These are phyloP conservation scores for Gomphus bonarii DNA, from an alignment of 1,284 basidiomycete genomes.

Conservation along the genomic window DNA sequence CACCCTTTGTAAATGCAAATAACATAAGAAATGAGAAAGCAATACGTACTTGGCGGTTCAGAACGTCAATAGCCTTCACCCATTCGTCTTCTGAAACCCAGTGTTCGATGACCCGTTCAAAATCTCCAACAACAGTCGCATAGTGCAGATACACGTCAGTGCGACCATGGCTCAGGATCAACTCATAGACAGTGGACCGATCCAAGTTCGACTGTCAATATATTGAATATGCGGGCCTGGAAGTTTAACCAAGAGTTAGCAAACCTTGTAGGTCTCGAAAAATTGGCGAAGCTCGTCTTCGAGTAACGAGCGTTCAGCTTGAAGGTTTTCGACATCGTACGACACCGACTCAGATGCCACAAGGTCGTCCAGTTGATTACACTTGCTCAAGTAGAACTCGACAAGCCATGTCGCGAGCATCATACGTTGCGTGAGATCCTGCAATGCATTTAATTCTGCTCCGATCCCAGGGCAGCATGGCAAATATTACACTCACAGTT, in stretches of 20 bases:
- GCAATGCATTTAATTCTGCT: constrained; percentile 6
- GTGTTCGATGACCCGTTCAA: constrained; percentile 82
- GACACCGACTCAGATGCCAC: constrained; percentile 76
- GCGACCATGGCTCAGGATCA: constrained; percentile 89
- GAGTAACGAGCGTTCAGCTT: constrained; percentile 71
- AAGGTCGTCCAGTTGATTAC: constrained; percentile 91
- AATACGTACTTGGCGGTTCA: constrained; percentile 69
- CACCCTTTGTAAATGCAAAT: not conserved
- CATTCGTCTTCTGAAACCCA: constrained; percentile 91
- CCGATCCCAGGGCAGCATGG: not conserved
- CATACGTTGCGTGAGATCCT: constrained; percentile 92
- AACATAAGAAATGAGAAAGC: not conserved
- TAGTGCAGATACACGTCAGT: constrained; percentile 90
- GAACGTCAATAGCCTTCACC: constrained; percentile 80
- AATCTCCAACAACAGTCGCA: constrained; percentile 76
- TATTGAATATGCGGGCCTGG: not conserved
- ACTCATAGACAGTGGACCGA: constrained; percentile 77
- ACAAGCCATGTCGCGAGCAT: constrained; percentile 99
- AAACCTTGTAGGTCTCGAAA: constrained; percentile 84
- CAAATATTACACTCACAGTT: constrained; percentile 38
- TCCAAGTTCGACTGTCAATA: constrained; percentile 66
- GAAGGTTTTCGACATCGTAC: constrained; percentile 80
- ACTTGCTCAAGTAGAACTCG: constrained; percentile 95
- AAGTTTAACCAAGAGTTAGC: constrained; percentile 5
- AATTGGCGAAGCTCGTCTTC: constrained; percentile 92